Conservation (phyloP, 257 asterid genomes). For the Nyctanthes arbortristis region DNA sequence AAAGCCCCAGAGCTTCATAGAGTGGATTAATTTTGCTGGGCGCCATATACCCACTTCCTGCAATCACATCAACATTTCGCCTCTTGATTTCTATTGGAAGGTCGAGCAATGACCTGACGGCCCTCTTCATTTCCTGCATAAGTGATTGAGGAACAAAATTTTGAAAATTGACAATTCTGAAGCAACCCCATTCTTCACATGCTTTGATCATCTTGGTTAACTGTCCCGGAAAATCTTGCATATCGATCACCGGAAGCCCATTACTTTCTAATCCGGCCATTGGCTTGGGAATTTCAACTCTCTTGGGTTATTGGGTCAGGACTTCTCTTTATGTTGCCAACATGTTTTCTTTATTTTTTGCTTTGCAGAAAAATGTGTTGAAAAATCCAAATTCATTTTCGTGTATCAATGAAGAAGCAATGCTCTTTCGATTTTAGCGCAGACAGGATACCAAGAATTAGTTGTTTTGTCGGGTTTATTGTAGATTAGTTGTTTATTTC, state of each 20-base stretch:
- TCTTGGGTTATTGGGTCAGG: not conserved
- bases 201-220: constrained; percentile 30
- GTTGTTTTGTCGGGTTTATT: not conserved
- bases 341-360: too few relatives aligned
- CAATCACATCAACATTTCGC: constrained; percentile 43
- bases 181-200: constrained; percentile 50
- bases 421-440: not conserved
- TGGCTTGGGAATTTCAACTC: not conserved
- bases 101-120: constrained; percentile 44
- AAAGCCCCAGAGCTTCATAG: constrained; percentile 57
- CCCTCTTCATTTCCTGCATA: constrained; percentile 56
- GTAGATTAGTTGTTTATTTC: too few relatives aligned
- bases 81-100: constrained; percentile 52
- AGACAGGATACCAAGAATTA: not conserved
- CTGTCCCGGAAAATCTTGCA: constrained; percentile 34
- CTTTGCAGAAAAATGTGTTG: not conserved
- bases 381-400: not conserved
- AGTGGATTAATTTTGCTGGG: constrained; percentile 49
- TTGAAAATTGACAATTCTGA: constrained; percentile 32
- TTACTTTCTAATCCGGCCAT: constrained; percentile 14
- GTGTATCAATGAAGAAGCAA: not conserved
- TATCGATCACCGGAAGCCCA: constrained; percentile 18
- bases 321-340: not conserved
- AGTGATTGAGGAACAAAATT: constrained; percentile 32
- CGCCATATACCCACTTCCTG: constrained; percentile 51